Evolutionary conservation across 1,139 yeast genomes (phyloP), one percentile per base, ranked within the genome.

Genomic region (Hyphopichia fennica): DNA sequence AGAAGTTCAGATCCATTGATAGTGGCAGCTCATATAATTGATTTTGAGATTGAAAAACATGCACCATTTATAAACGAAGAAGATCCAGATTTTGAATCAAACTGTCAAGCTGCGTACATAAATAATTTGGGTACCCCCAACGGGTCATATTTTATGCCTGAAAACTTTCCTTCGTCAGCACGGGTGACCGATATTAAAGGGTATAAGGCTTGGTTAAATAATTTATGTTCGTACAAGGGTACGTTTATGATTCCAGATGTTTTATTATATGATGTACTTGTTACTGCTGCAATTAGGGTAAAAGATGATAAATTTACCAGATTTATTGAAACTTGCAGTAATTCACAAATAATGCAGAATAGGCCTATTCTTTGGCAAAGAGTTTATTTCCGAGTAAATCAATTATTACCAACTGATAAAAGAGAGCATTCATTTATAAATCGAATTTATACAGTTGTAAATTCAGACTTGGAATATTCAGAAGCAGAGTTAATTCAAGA

Each of bases 51-150:
- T 14, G 35, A 33, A 19, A 19, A 33, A 33, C 25, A 33, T 33
- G 35, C 35, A 4, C 35, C 35, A n/a, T 33, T 33, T 18, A 33
- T 33, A 4, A 33, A 33, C n/a, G 35, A 18, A n/a, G 35, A 33
- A 19, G 35, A 33, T n/a, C 35, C 35, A 6, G 25, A 19, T 5
- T 33, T 33, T 18, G 35, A 33, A 20, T 33, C 35, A 20, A 33
- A 19, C 13, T 33, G 35, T 33, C 35, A 33, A 33, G 35, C 35
- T 3, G 35, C 35, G n/a, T 33, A 33, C n/a, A 33, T 33, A 7
- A 33, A 33, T 33, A 33, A 33, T 20, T 14, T 33, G 5, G 35
- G 35, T 19, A 33, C 35, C 9, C 35, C 35, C n/a, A 33, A 33
- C 20, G 35, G 27, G 6, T 19, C 27, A 13, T 33, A 33, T 20